Evolutionary conservation across 2,329 filamentous ascomycete species (phyloP).

Genomic region (Pseudodiploospora longispora): DNA sequence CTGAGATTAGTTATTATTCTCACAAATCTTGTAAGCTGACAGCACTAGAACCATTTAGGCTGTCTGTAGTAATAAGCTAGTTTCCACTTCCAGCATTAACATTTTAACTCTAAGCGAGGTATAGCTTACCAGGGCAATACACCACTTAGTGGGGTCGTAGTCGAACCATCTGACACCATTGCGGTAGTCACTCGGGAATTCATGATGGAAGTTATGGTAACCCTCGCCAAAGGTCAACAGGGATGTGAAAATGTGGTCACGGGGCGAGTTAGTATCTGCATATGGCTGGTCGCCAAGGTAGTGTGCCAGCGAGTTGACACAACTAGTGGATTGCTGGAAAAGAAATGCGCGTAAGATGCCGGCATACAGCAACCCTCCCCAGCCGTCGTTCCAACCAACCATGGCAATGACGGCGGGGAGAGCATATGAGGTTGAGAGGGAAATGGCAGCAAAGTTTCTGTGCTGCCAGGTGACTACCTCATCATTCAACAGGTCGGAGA

Average conservation of each 20-base stretch:
- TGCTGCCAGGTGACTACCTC: conserved; percentile 73
- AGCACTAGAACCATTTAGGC: too few relatives aligned
- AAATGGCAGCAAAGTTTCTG: conserved; percentile 61
- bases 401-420: conserved; percentile 63
- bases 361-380: conserved; percentile 68
- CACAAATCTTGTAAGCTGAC: too few relatives aligned
- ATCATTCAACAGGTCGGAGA: conserved; percentile 72
- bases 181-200: conserved; percentile 78
- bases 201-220: conserved; percentile 86
- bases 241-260: conserved; percentile 72
- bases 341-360: conserved; percentile 74
- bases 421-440: conserved; percentile 61
- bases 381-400: conserved; percentile 65
- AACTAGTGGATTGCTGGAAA: conserved; percentile 78
- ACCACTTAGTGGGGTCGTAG: conserved; percentile 80
- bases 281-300: conserved; percentile 81
- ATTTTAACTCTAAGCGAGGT: neutral
- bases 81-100: too few relatives aligned
- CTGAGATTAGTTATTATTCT: too few relatives aligned
- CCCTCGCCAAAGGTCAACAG: conserved; percentile 72
- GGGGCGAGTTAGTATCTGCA: conserved; percentile 74
- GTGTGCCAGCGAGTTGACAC: conserved; percentile 75
- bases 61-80: too few relatives aligned
- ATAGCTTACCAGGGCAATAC: conserved; percentile 49
- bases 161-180: conserved; percentile 78